These are phyloP conservation scores for Wallacemonas collosoma DNA, from an alignment of 208 protist genomes.

Conservation along the genomic window DNA sequence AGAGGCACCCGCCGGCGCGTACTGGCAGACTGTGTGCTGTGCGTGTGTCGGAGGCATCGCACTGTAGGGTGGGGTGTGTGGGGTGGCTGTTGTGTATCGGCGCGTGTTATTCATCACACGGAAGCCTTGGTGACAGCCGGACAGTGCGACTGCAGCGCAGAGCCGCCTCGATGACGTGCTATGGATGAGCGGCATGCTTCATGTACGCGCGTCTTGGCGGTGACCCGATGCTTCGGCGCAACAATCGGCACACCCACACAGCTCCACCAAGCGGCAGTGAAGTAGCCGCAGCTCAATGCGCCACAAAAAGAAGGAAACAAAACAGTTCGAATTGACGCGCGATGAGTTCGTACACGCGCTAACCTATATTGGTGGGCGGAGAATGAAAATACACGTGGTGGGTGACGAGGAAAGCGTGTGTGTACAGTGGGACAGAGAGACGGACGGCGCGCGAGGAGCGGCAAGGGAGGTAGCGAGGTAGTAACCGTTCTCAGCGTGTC, in stretches of 20 bases:
- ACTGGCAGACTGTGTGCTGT: background rate
- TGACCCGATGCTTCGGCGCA: no score
- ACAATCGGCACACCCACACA: no score
- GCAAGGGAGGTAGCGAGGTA: background rate
- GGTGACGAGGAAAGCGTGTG: background rate
- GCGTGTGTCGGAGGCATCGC: no score
- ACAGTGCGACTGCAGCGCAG: background rate
- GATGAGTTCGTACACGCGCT: no score
- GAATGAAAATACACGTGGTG: background rate
- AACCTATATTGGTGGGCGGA: background rate
- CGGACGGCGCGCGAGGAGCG: no score
- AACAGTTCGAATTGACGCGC: no score
- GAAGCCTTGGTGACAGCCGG: background rate
- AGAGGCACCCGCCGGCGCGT: background rate
- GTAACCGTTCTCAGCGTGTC: slow-evolving; percentile 1
- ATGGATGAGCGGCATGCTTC: background rate
- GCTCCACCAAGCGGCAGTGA: no score
- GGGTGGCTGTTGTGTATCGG: background rate
- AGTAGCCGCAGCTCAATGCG: no score
- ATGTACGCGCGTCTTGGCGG: no score
- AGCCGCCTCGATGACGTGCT: background rate
- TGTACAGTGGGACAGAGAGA: background rate
- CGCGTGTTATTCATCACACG: background rate
- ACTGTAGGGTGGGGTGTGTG: no score
- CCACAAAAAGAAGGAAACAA: no score